phyloP scores from a whole-genome alignment of 768 basidiomycete genomes.

The Hericium rajendrae region DNA sequence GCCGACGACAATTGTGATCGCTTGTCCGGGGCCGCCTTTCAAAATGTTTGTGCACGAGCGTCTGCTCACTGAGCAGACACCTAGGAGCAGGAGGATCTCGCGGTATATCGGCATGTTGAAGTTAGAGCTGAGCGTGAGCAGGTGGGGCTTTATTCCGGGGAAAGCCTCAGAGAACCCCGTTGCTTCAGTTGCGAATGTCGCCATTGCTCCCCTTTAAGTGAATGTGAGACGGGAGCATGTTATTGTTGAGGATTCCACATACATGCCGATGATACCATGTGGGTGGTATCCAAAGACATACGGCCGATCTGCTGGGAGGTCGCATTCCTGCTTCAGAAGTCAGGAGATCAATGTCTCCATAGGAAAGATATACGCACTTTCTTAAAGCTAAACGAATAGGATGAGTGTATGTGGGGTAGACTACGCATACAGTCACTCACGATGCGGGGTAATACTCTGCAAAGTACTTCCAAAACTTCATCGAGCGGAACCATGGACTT shows the following conservation, averaged over 20 bases:
- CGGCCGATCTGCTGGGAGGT: slow-evolving; percentile 82
- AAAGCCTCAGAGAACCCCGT: slow-evolving; percentile 86
- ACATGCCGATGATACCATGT: slow-evolving; percentile 99
- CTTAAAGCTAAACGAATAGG: slow-evolving; percentile 21
- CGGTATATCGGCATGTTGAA: slow-evolving; percentile 91
- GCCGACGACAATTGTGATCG: slow-evolving; percentile 93
- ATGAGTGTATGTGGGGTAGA: background rate
- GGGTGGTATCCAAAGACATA: slow-evolving; percentile 99
- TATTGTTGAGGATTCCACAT: slow-evolving; percentile 22
- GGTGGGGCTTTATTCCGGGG: slow-evolving; percentile 88
- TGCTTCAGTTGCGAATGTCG: slow-evolving; percentile 96
- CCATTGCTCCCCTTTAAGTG: slow-evolving; percentile 70
- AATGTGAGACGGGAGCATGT: background rate
- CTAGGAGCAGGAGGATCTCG: slow-evolving; percentile 78
- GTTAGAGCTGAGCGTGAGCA: slow-evolving; percentile 84
- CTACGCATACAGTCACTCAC: slow-evolving; percentile 36
- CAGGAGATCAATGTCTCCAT: background rate
- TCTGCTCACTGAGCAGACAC: slow-evolving; percentile 90
- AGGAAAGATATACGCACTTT: slow-evolving; percentile 26
- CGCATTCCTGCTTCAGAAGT: slow-evolving; percentile 53
- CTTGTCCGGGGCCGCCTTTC: slow-evolving; percentile 29
- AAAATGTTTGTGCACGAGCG: slow-evolving; percentile 86
- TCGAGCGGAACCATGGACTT: slow-evolving; percentile 63
- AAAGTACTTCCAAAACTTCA: slow-evolving; percentile 79
- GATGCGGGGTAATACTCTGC: slow-evolving; percentile 87